These are phyloP conservation scores for Jacaranda mimosifolia DNA, from an alignment of 257 asterid species.

Conservation along the genomic window DNA sequence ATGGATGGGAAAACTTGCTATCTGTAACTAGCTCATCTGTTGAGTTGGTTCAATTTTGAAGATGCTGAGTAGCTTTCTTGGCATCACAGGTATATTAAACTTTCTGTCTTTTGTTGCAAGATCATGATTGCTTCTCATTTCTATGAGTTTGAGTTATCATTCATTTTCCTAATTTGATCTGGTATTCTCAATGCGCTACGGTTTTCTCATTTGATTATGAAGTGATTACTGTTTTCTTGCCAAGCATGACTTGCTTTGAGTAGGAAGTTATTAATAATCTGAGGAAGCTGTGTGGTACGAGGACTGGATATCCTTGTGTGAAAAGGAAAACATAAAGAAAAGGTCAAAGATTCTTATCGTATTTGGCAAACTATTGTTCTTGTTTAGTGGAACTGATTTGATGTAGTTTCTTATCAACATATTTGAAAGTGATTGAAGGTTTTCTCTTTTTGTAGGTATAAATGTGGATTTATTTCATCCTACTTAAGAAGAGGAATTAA, in stretches of 20 bases:
- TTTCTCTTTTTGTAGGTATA: not conserved
- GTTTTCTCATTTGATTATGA: not conserved
- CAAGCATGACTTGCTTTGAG: constrained; percentile 13
- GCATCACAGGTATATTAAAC: constrained; percentile 45
- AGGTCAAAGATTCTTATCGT: not conserved
- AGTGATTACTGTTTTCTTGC: not conserved
- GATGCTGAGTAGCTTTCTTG: constrained; percentile 28
- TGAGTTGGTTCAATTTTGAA: constrained; percentile 30
- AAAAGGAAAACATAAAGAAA: not conserved
- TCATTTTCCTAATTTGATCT: not conserved
- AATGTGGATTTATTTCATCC: not conserved
- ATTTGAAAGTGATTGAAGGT: not conserved
- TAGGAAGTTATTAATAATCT: not conserved
- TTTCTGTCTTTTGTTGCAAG: not conserved
- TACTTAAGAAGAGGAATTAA: not conserved
- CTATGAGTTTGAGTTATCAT: not conserved
- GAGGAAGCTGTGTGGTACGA: not conserved
- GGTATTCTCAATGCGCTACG: not conserved
- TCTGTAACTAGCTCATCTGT: constrained; percentile 52
- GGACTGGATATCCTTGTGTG: not conserved
- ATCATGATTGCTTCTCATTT: not conserved
- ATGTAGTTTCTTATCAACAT: not conserved
- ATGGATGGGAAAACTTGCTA: constrained; percentile 66
- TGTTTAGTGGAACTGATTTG: not conserved
- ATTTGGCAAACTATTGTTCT: not conserved